Percentiles rank a stretch among this genome's conserved stretches.
Evolutionary conservation across 2,329 filamentous ascomycete genomes (phyloP).

Genomic region (Diaporthe australafricana): DNA sequence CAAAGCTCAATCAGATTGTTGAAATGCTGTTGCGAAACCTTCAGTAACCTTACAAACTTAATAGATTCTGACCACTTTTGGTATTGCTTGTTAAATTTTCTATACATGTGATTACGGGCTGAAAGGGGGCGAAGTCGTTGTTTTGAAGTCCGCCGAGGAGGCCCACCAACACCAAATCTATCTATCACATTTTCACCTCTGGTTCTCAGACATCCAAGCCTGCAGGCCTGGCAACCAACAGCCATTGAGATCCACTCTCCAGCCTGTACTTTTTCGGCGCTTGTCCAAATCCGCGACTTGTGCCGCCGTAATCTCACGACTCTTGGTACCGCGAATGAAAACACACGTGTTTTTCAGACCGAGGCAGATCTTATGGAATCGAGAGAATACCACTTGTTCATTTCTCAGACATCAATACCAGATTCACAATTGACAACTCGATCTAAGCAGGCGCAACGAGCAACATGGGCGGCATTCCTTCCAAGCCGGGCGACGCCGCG

Average conservation of each 20-base stretch:
- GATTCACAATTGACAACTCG: too few species aligned
- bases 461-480: conserved; percentile 14
- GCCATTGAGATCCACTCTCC: neutral
- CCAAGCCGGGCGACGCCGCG: conserved; percentile 4
- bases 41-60: neutral
- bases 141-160: neutral
- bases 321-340: neutral
- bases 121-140: neutral
- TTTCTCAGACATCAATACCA: neutral
- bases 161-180: conserved; percentile 16
- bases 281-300: neutral
- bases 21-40: neutral
- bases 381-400: neutral
- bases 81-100: neutral
- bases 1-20: neutral
- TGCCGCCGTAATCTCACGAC: neutral
- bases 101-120: neutral
- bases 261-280: neutral
- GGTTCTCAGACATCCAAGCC: conserved; percentile 3
- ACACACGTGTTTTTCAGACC: neutral
- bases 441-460: neutral
- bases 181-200: conserved; percentile 6
- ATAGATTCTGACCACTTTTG: neutral
- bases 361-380: neutral
- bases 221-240: conserved; percentile 8